Conservation (phyloP, 805 yeast species). For the Hanseniaspora singularis region DNA sequence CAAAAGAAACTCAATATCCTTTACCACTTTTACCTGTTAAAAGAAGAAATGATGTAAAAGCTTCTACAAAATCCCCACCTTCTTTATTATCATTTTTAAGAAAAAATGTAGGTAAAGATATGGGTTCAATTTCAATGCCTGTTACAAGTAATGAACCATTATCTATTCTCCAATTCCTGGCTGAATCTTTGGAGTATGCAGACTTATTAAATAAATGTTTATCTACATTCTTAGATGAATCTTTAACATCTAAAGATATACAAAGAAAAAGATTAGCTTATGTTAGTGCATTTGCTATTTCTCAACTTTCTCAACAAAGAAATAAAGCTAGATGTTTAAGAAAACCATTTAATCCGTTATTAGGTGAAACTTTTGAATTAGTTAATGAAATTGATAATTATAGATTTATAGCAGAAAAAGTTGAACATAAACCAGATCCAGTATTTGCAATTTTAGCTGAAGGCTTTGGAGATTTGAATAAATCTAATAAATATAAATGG, state of each 20-base stretch:
- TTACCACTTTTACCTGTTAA: conserved; percentile 41
- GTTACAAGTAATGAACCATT: conserved; percentile 89
- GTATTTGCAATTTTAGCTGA: conserved; percentile 75
- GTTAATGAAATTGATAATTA: conserved; percentile 74
- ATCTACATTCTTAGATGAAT: background rate
- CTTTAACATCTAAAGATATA: conserved; percentile 30
- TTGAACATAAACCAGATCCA: conserved; percentile 67
- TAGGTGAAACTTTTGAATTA: conserved; percentile 87
- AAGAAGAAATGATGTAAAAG: conserved; percentile 48
- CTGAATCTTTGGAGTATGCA: conserved; percentile 72
- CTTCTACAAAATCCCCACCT: conserved; percentile 63
- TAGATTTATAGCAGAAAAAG: conserved; percentile 72
- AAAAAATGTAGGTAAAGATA: conserved; percentile 85
- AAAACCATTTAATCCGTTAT: conserved; percentile 87
- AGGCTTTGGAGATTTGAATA: conserved; percentile 24
- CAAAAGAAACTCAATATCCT: conserved; percentile 36
- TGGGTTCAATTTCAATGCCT: conserved; percentile 81
- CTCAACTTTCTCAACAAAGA: conserved; percentile 58
- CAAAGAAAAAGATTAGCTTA: conserved; percentile 52
- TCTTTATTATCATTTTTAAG: conserved; percentile 66
- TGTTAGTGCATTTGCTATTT: conserved; percentile 67
- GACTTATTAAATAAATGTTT: conserved; percentile 41
- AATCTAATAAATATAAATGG: conserved; percentile 39
- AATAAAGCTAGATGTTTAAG: conserved; percentile 64
- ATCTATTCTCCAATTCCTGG: conserved; percentile 62